Base-by-base conservation (phyloP, 768 basidiomycete species). In the Lactarius hatsudake region DNA sequence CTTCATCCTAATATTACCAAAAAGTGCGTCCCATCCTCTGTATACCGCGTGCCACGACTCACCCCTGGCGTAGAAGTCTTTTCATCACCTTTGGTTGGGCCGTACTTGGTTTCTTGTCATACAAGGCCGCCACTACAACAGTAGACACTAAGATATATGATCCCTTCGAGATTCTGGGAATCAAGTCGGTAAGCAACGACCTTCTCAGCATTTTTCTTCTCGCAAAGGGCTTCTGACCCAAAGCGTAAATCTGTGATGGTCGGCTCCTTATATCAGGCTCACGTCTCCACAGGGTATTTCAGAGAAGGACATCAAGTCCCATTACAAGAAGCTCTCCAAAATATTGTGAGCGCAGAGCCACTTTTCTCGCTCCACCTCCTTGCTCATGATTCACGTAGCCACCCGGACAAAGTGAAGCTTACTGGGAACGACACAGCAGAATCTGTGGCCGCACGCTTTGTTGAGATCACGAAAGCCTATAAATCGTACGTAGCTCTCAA, bases 391-490 rank as follows among this genome's bases (percentile, higher is more conserved):
- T 48, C 30, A 5, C 9, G 6, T 30, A 98, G 96, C 76, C 97
- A 98, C 76, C 97, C 97, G 0, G 97, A 99, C 82, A 98, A 98
- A 80, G 93, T 96, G 68, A 89, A 87, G 74, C 84, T 91, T 12
- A 83, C 87, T 0, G 85, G 81, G 2, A 94, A 97, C 74, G 81
- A 94, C 71, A 98, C 96, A 0, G 81, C 89, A 45, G 96, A 98
- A 74, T 84, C 86, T 7, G 94, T 94, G 38, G 91, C 91, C 71
- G 83, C 87, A 62, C 86, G 86, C 66, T 99, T 97, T 76, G 93
- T 98, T 26, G 86, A 93, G 26, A 81, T 99, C 45, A 98, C 97
- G 9, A 99, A 98, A 76, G 97, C 97, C 4, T 99, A 99, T 80
- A 99, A 99, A 81, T 79, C 96, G 86, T 93, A 64, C 67, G 90